A percentile compares a stretch with the other conserved stretches of the same genome.
phyloP scores from a whole-genome alignment of 257 asterid genomes.

The Sherardia arvensis region DNA sequence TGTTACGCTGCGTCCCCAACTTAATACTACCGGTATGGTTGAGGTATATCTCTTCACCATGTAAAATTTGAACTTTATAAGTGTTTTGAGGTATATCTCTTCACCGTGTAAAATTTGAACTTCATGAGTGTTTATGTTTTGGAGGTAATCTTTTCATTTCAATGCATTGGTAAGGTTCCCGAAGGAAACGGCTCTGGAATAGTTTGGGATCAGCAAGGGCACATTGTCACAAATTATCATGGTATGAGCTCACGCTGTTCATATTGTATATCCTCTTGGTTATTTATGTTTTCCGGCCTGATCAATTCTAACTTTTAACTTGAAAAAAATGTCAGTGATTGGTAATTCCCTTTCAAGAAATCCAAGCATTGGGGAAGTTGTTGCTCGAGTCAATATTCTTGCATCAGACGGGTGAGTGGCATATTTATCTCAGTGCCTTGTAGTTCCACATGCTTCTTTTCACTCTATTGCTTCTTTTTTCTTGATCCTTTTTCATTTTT shows the following conservation, averaged over 20 bases:
- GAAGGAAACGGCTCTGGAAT: constrained; percentile 99
- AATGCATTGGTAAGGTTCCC: constrained; percentile 48
- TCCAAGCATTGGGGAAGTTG: constrained; percentile 73
- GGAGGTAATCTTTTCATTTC: background rate
- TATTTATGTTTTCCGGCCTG: background rate
- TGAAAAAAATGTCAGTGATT: constrained; percentile 40
- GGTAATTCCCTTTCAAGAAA: constrained; percentile 93
- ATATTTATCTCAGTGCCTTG: constrained; percentile 5
- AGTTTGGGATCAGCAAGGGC: constrained; percentile 92
- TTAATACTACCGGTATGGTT: constrained; percentile 69
- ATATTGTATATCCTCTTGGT: background rate
- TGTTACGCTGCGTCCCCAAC: constrained; percentile 83
- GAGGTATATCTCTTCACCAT: constrained; percentile 46
- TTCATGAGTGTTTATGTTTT: background rate
- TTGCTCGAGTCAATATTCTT: constrained; percentile 86
- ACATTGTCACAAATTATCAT: constrained; percentile 93
- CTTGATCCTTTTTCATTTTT: constrained; percentile 6
- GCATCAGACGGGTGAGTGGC: constrained; percentile 82
- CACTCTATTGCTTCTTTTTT: background rate
- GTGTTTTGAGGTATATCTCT: constrained; percentile 58
- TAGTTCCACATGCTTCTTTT: background rate
- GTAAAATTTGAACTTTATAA: background rate
- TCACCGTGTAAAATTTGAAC: background rate
- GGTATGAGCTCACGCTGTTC: constrained; percentile 36
- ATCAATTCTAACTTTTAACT: constrained; percentile 3